phyloP scores from a whole-genome alignment of 1,139 yeast genomes.

The Pichia cactophila region DNA sequence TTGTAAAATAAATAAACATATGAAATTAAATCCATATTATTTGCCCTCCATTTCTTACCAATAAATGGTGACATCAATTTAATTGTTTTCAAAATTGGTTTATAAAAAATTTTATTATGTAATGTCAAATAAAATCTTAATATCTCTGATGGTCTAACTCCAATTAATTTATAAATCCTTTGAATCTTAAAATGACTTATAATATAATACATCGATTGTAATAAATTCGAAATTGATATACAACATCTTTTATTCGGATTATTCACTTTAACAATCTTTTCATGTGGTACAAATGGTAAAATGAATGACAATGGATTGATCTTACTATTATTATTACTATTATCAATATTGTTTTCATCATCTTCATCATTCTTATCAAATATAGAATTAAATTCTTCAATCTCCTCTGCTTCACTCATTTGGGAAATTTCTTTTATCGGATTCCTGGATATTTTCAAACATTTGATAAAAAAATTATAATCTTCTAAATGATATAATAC shows the following conservation, averaged over 20 bases:
- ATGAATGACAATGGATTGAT: conserved; percentile 16
- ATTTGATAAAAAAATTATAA: conserved; percentile 22
- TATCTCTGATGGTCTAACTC: conserved; percentile 46
- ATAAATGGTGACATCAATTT: conserved; percentile 83
- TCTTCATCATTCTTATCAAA: conserved; percentile 14
- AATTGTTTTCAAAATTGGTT: conserved; percentile 63
- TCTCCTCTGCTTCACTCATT: conserved; percentile 11
- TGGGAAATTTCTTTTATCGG: conserved; percentile 3
- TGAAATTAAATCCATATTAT: conserved; percentile 89
- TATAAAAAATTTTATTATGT: conserved; percentile 56
- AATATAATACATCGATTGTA: conserved; percentile 38
- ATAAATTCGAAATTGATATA: conserved; percentile 37
- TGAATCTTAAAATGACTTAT: conserved; percentile 42
- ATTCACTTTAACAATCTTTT: conserved; percentile 19
- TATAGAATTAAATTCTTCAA: conserved; percentile 13
- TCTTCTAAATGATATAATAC: conserved; percentile 21
- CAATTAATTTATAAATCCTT: conserved; percentile 47
- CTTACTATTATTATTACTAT: conserved; percentile 6
- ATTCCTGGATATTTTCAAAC: conserved; percentile 17
- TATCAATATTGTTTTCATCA: conserved; percentile 1
- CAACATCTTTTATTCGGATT: conserved; percentile 39
- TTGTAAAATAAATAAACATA: conserved; percentile 74
- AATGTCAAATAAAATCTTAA: conserved; percentile 38
- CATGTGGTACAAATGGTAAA: conserved; percentile 26
- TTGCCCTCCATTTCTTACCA: conserved; percentile 90